A percentile compares a stretch with the other conserved stretches of the same genome.
phyloP scores from a whole-genome alignment of 2,329 filamentous ascomycete genomes.

The Davidsoniella virescens region DNA sequence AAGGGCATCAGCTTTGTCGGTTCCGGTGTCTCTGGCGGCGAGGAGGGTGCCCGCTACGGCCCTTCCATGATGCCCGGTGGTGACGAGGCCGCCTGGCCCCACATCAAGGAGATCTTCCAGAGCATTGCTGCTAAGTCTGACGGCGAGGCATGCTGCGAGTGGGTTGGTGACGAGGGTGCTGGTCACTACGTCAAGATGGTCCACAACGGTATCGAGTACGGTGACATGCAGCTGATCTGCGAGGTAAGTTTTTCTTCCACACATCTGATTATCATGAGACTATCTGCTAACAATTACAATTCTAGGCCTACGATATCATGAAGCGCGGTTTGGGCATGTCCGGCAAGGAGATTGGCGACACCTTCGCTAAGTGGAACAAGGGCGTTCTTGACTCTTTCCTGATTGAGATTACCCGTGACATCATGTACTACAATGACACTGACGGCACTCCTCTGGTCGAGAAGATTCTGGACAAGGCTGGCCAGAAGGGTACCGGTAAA shows the following conservation, averaged over 20 bases:
- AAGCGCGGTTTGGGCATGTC: conserved; percentile 86
- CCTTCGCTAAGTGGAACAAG: conserved; percentile 93
- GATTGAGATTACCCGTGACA: conserved; percentile 96
- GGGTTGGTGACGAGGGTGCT: conserved; percentile 98
- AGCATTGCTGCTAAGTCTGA: conserved; percentile 95
- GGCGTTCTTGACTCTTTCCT: conserved; percentile 98
- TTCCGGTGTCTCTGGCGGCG: conserved; percentile 93
- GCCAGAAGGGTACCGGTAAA: conserved; percentile 99
- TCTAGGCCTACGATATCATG: conserved; percentile 95
- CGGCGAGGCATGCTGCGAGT: conserved; percentile 94
- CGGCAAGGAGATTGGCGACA: conserved; percentile 90
- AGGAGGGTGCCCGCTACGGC: conserved; percentile 96
- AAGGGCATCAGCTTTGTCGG: conserved; percentile 96
- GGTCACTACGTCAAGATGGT: conserved; percentile 99
- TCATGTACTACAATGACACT: conserved; percentile 96
- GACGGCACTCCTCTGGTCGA: conserved; percentile 82
- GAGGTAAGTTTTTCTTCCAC: conserved; percentile 48
- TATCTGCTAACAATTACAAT: background rate
- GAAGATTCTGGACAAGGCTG: conserved; percentile 97
- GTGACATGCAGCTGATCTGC: conserved; percentile 99
- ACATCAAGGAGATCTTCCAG: conserved; percentile 99
- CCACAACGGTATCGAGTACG: conserved; percentile 99
- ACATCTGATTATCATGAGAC: background rate
- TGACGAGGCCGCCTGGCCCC: conserved; percentile 93
- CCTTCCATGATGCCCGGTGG: conserved; percentile 98